These are phyloP conservation scores for Trichoderma erinaceum DNA, from an alignment of 495 filamentous ascomycete species.

Conservation along the genomic window DNA sequence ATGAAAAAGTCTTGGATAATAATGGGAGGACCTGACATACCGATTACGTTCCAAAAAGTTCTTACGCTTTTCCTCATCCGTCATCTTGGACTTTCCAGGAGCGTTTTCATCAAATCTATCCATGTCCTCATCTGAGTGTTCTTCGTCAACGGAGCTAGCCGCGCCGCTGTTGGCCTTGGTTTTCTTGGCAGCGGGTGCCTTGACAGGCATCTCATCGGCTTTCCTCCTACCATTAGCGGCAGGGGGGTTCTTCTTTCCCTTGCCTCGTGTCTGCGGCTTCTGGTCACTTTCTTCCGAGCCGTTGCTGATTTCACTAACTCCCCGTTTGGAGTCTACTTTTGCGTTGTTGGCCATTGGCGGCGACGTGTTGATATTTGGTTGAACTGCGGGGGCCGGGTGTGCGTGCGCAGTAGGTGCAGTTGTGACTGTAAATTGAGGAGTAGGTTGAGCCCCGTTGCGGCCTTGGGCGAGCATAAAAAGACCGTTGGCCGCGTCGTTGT, in stretches of 20 bases:
- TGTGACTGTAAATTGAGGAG: slow-evolving; percentile 9
- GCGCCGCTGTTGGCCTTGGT: slow-evolving; percentile 45
- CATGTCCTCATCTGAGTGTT: slow-evolving; percentile 45
- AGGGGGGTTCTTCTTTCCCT: slow-evolving; percentile 58
- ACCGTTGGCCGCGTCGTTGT: slow-evolving; percentile 94
- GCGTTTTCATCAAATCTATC: slow-evolving; percentile 94
- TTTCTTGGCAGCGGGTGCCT: slow-evolving; percentile 65
- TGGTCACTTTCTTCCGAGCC: slow-evolving; percentile 66
- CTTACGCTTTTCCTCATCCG: slow-evolving; percentile 96
- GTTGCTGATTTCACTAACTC: slow-evolving; percentile 63
- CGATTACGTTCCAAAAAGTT: slow-evolving; percentile 96
- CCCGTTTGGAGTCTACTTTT: slow-evolving; percentile 41
- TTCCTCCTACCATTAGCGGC: slow-evolving; percentile 64
- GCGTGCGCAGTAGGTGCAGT: slow-evolving; percentile 31
- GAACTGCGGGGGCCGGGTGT: slow-evolving; percentile 26
- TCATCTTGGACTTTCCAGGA: slow-evolving; percentile 94
- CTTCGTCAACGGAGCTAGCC: slow-evolving; percentile 36
- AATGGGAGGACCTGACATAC: slow-evolving; percentile 48
- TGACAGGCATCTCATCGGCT: slow-evolving; percentile 63
- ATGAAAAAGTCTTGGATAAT: background rate
- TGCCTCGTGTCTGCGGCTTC: slow-evolving; percentile 55
- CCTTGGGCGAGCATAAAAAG: slow-evolving; percentile 81
- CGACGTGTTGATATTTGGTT: slow-evolving; percentile 42
- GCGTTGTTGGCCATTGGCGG: slow-evolving; percentile 44
- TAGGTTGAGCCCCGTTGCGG: slow-evolving; percentile 47